phyloP scores from a whole-genome alignment of 371 early-diverging fungal genomes.

The Mucor racemosus region DNA sequence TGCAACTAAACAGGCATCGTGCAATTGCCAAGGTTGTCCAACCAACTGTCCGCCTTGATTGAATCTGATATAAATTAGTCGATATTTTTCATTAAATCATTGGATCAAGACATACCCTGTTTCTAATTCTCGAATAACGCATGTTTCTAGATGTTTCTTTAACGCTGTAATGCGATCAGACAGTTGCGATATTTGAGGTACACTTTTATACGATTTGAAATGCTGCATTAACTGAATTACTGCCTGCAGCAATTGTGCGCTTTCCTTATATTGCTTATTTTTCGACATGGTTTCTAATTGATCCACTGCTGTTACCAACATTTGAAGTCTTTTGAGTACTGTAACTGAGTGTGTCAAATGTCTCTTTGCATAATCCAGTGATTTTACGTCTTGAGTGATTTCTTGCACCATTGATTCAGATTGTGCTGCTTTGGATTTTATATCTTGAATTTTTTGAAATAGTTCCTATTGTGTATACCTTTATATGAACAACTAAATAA shows the following conservation, averaged over 20 bases:
- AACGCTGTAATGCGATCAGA: slow-evolving; percentile 65
- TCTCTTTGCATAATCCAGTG: slow-evolving; percentile 90
- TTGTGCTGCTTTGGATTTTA: slow-evolving; percentile 82
- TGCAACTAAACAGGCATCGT: slow-evolving; percentile 81
- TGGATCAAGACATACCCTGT: slow-evolving; percentile 38
- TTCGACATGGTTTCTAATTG: slow-evolving; percentile 73
- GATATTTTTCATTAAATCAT: background rate
- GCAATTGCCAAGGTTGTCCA: slow-evolving; percentile 58
- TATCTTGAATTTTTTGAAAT: slow-evolving; percentile 78
- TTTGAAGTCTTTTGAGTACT: slow-evolving; percentile 83
- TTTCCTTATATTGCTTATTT: slow-evolving; percentile 76
- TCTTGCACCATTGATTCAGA: slow-evolving; percentile 91
- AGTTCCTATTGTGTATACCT: slow-evolving; percentile 59
- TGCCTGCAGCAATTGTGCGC: slow-evolving; percentile 84
- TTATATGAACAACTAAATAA: no score
- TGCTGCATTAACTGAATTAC: slow-evolving; percentile 78
- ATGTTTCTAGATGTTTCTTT: slow-evolving; percentile 70
- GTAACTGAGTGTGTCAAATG: slow-evolving; percentile 86
- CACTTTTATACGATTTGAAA: slow-evolving; percentile 76
- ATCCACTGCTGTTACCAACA: slow-evolving; percentile 85
- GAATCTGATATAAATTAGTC: slow-evolving; percentile 37
- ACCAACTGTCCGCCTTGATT: slow-evolving; percentile 55
- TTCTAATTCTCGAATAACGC: slow-evolving; percentile 75
- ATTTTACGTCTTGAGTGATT: slow-evolving; percentile 94
- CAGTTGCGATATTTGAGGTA: slow-evolving; percentile 76